Evolutionary conservation across 2,329 filamentous ascomycete genomes (phyloP), one percentile per base, ranked within the genome.

Genomic region (Pyrenophora teres): DNA sequence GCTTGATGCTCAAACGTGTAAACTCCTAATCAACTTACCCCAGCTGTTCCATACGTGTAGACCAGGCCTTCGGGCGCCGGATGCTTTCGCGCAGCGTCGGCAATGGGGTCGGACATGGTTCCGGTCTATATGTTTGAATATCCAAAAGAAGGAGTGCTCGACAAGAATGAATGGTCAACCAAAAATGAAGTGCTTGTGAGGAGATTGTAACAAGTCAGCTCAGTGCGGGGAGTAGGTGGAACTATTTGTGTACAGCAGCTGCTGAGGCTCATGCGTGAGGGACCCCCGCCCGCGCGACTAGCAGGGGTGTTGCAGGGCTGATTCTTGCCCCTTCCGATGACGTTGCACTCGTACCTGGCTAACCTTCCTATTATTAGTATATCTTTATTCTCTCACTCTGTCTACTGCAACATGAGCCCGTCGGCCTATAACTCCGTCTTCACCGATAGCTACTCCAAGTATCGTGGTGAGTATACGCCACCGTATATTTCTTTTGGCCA

Each of bases 11-110:
- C 30, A 16, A 30, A 4, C n/a, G 3, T 18, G 31, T 6, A 35
- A 40, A 40, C 25, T 39, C 48, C n/a, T 46, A 9, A 25, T 5
- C 6, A 6, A 78, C 83, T 73, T 77, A 85, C 83, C 37, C 74
- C 74, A 45, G 74, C 74, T 23, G 74, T 76, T 43, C 74, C 74
- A 60, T 76, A 76, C 13, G 70, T 69, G 52, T 75, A 76, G 9
- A 65, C 57, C 15, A 68, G 56, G 0, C 69, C 69, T 51, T 73
- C 65, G 37, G 72, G 71, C 50, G 72, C 70, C 40, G 73, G 72
- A 62, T 74, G 71, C 60, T 70, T 67, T 55, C 62, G 54, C 39
- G 64, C 68, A 42, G 64, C 69, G 36, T 63, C 64, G 45, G 60
- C 65, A 48, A 73, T 69, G 23, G 64, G 49, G 52, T 69, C 64